phyloP scores from a whole-genome alignment of 140 eudicot genomes.

The Stevia rebaudiana region DNA sequence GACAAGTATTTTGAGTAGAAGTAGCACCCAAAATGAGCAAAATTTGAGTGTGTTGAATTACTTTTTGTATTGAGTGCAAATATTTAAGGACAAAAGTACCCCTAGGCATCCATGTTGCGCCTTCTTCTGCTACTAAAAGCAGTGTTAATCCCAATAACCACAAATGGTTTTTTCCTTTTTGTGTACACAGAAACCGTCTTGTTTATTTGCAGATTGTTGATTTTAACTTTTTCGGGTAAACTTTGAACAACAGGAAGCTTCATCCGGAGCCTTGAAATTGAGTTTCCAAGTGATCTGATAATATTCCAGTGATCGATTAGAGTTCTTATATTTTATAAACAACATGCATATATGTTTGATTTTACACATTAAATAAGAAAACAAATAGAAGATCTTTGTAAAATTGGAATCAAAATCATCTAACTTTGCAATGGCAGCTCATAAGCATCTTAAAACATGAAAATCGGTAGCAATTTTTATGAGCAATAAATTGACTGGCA shows the following conservation, averaged over 20 bases:
- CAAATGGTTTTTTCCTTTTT: slow-evolving; percentile 45
- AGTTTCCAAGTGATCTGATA: slow-evolving; percentile 48
- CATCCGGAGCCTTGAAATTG: slow-evolving; percentile 42
- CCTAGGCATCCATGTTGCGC: slow-evolving; percentile 85
- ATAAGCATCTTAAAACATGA: neutral
- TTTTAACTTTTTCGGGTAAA: slow-evolving; percentile 15
- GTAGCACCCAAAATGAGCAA: neutral
- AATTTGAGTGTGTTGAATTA: neutral
- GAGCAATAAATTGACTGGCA: neutral
- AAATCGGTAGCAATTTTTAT: neutral
- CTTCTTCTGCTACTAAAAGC: slow-evolving; percentile 83
- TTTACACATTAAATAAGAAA: neutral
- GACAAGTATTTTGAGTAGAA: neutral
- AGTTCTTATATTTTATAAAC: neutral
- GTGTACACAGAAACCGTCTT: slow-evolving; percentile 14
- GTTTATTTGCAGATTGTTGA: slow-evolving; percentile 11
- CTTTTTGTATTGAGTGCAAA: neutral
- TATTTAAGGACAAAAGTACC: slow-evolving; percentile 28
- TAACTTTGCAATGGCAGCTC: neutral
- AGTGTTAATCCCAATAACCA: slow-evolving; percentile 73
- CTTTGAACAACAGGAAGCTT: slow-evolving; percentile 36
- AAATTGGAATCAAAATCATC: too few species aligned
- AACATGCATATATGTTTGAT: neutral
- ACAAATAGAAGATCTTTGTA: neutral
- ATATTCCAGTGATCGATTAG: slow-evolving; percentile 5